These are phyloP conservation scores for Neocallimastix lanati DNA, from an alignment of 192 early-diverging fungal genomes.

Conservation along the genomic window DNA sequence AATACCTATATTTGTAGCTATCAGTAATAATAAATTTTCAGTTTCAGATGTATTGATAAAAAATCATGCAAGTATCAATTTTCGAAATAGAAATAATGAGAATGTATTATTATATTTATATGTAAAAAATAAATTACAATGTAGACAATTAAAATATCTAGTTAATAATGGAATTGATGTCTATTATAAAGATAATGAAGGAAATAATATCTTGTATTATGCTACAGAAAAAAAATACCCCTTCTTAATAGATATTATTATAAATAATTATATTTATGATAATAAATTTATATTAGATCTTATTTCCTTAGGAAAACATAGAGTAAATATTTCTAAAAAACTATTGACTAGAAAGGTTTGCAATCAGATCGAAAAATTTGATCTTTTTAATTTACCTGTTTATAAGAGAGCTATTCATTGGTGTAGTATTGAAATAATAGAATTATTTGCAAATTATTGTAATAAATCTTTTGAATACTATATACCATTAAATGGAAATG, in stretches of 20 bases:
- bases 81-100: not conserved
- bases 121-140: not conserved
- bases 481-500: not conserved
- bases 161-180: not conserved
- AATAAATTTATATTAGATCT: not conserved
- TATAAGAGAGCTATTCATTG: not conserved
- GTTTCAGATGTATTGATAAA: not conserved
- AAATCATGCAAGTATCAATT: not conserved
- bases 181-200: not conserved
- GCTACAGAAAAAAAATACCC: not conserved
- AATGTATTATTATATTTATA: not conserved
- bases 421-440: not conserved
- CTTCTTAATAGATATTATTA: not conserved
- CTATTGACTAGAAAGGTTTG: not conserved
- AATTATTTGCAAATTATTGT: not conserved
- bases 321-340: not conserved
- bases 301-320: not conserved
- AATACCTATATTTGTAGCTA: not conserved
- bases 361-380: not conserved
- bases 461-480: not conserved
- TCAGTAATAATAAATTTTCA: not conserved
- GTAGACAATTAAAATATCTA: not conserved
- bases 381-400: not conserved
- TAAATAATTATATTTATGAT: not conserved
- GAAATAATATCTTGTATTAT: not conserved